Evolutionary conservation across 2,329 filamentous ascomycete species (phyloP), one percentile per base, ranked within the genome.

Genomic region (Pezicula radicicola): DNA sequence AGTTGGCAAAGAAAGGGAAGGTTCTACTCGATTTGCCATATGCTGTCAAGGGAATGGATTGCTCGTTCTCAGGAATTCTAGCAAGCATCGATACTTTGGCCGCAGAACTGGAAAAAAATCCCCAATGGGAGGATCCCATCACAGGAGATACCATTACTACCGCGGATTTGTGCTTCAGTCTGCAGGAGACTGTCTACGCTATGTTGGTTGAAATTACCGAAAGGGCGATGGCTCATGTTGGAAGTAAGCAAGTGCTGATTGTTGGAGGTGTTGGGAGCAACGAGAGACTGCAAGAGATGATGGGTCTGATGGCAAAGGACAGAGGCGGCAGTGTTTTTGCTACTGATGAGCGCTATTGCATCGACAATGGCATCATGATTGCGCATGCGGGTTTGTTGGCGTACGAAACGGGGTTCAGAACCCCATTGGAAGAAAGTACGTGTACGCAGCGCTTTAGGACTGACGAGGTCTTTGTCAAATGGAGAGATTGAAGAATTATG

Each of bases 281-380:
- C 68, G 87, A 96, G 74, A 81, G 94, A 4, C 69, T 99, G 60
- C 94, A 99, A 75, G 84, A 96, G 64, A 99, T 99, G 94, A 99
- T 99, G 94, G 92, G 90, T 15, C 77, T 88, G 44, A 99, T 99
- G 94, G 93, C 92, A 15, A 77, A 77, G 42, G 92, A 96, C 69
- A 77, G 94, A 36, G 90, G 91, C 49, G 94, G 94, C 4, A 92
- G 84, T 63, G 90, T 97, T 3, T 97, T 89, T 72, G 92, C 94
- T 21, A 97, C 93, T 0, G 94, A 99, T 68, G 94, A 99, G 76
- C 80, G 94, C 43, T 99, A 96, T 69, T 99, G 94, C 69, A 99
- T 99, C 62, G 94, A 99, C 71, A 99, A 99, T 64, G 94, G 94
- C 46, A 97, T 99, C 67, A 99, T 99, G 94, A 99, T 99, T 74